These are phyloP conservation scores for Fonsecaea nubica DNA, from an alignment of 2,329 filamentous ascomycete genomes.

Conservation along the genomic window DNA sequence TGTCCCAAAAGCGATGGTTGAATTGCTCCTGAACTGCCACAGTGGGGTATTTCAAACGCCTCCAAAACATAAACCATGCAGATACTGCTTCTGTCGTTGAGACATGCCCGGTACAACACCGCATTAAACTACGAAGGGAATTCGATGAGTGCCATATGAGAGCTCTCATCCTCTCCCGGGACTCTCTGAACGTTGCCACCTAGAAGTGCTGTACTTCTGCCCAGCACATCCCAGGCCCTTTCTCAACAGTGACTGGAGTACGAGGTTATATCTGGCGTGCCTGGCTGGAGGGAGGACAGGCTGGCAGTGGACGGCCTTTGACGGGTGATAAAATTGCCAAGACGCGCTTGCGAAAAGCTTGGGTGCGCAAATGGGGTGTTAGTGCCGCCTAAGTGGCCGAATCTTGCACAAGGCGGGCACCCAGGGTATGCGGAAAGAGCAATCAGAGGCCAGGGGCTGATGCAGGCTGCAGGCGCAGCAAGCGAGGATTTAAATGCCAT, in stretches of 20 bases:
- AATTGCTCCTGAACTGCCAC: not conserved
- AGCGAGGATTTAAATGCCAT: conserved; percentile 38
- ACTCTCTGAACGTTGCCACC: not conserved
- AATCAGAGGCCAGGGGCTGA: conserved; percentile 34
- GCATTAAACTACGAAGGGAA: not conserved
- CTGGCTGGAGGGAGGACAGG: not conserved
- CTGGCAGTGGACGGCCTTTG: not conserved
- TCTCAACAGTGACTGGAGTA: not conserved
- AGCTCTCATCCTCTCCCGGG: not conserved
- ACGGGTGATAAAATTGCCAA: conserved; percentile 14
- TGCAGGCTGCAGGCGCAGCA: conserved; percentile 30
- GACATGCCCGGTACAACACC: not conserved
- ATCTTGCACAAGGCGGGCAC: conserved; percentile 11
- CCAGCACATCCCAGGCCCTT: not conserved
- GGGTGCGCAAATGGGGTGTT: conserved; percentile 14
- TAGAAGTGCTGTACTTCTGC: not conserved
- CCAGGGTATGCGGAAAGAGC: conserved; percentile 22
- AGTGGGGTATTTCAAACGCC: not conserved
- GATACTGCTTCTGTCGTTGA: not conserved
- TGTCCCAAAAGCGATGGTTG: not conserved
- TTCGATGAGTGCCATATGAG: not conserved
- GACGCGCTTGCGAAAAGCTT: conserved; percentile 27
- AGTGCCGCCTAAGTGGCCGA: conserved; percentile 20
- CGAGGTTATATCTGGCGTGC: not conserved
- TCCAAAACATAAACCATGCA: not conserved